These are phyloP conservation scores for Hondaea fermentalgiana DNA, from an alignment of 108 stramenopile genomes.

Conservation along the genomic window DNA sequence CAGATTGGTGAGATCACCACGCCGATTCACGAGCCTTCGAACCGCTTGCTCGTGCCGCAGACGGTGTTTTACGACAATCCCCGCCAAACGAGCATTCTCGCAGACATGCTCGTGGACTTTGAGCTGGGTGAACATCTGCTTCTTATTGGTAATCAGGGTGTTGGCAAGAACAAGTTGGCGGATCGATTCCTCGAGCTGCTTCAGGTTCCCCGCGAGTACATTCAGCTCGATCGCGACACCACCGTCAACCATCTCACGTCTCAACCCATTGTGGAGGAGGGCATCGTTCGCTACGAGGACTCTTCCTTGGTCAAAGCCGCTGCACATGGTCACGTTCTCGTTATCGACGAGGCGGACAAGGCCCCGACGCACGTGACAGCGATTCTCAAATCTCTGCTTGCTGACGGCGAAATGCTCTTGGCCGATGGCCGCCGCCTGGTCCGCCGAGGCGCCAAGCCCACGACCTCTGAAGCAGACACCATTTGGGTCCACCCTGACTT, in stretches of 20 bases:
- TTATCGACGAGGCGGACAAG: slow-evolving; percentile 87
- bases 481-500: slow-evolving; percentile 70
- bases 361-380: slow-evolving; percentile 76
- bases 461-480: slow-evolving; percentile 6
- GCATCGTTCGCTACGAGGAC: slow-evolving; percentile 61
- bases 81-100: slow-evolving; percentile 39
- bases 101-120: slow-evolving; percentile 48
- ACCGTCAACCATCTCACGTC: slow-evolving; percentile 61
- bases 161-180: slow-evolving; percentile 76
- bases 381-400: slow-evolving; percentile 67
- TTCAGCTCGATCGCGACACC: slow-evolving; percentile 82
- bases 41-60: slow-evolving; percentile 48
- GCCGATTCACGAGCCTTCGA: not conserved
- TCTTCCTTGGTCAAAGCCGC: slow-evolving; percentile 72
- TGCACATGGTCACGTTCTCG: slow-evolving; percentile 57
- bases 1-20: slow-evolving; percentile 35
- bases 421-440: slow-evolving; percentile 62
- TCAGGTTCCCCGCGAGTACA: slow-evolving; percentile 72
- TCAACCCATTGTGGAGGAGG: slow-evolving; percentile 61
- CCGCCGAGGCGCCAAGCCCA: not conserved
- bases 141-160: slow-evolving; percentile 78
- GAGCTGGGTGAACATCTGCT: slow-evolving; percentile 60
- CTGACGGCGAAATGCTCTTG: slow-evolving; percentile 72
- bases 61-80: slow-evolving; percentile 46
- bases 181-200: slow-evolving; percentile 57